A percentile compares a stretch with the other conserved stretches of the same genome.
phyloP scores from a whole-genome alignment of 2,329 filamentous ascomycete species.

The Thelonectria rubi region DNA sequence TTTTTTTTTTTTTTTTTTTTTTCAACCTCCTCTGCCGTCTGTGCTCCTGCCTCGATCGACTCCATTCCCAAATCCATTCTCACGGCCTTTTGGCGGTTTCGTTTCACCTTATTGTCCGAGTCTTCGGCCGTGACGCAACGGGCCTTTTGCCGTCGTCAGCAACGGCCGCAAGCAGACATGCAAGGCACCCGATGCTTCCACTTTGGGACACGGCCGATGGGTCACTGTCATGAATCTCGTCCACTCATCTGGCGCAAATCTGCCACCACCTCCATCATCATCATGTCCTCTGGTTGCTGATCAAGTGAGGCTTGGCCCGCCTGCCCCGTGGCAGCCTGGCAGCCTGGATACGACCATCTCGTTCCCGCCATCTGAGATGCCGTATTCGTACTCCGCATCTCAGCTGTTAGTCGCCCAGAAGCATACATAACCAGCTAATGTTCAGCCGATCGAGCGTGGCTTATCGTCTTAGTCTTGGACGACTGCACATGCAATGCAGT shows the following conservation, averaged over 20 bases:
- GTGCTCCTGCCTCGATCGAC: background rate
- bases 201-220: conserved; percentile 14
- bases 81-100: background rate
- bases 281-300: conserved; percentile 6
- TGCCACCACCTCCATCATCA: conserved; percentile 14
- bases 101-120: background rate
- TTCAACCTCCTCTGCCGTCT: background rate
- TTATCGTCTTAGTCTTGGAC: background rate
- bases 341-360: background rate
- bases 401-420: background rate
- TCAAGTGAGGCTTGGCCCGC: conserved; percentile 11
- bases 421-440: background rate
- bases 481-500: background rate
- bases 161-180: conserved; percentile 20
- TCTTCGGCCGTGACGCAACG: conserved; percentile 8
- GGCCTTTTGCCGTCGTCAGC: conserved; percentile 17
- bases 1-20: background rate
- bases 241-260: conserved; percentile 9
- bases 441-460: background rate
- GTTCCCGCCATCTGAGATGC: background rate
- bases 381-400: conserved; percentile 4
- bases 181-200: conserved; percentile 28
- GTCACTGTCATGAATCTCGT: conserved; percentile 13
- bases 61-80: background rate
- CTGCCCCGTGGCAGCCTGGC: background rate